Base-by-base conservation (phyloP, 345 rosid species). In the Arabidopsis thaliana region DNA sequence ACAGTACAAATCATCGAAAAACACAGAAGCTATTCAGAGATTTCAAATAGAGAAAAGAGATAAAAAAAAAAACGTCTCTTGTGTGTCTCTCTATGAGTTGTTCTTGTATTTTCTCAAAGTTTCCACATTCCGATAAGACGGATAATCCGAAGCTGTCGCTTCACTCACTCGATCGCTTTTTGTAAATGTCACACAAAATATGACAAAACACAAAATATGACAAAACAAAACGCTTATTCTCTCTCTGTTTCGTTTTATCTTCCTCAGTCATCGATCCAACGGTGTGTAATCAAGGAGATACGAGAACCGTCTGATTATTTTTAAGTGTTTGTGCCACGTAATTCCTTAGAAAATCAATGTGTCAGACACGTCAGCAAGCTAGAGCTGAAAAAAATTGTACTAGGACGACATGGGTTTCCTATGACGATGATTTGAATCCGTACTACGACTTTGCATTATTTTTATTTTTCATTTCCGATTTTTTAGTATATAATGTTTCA, bases 131-230 rank as follows among this genome's bases (percentile, higher is more conserved):
- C 79, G 45, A 62, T 38, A 67, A 84, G 82, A 84, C 85, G 83
- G 83, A 79, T 74, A 82, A 79, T 74, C 82, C 84, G 85, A 83
- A 83, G 80, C 84, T 77, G 81, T 76, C 64, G 64, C 74, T 65
- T 64, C 73, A 38, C 10, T 64, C 73, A 38, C 10, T 68, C 68
- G 76, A 77, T 81, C 59, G 77, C 71, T 72, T 79, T 79, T 73
- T 82, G 72, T 78, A 78, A 66, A 65, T 72, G 69, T 71, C 72
- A 78, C 81, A 73, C 82, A 72, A 45, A 49, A 48, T 48, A 7
- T 76, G 69, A 66, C 76, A 69, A 80, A 45, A 78, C 81, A 73
- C 82, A 72, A 45, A 49, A 48, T 48, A 7, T 76, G 69, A 66
- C 76, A 69, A 80, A 16, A 16, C 20, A 16, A 16, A 79, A 83